Conservation (phyloP, 1,139 yeast genomes). For the Schwanniomyces etchellsii region DNA sequence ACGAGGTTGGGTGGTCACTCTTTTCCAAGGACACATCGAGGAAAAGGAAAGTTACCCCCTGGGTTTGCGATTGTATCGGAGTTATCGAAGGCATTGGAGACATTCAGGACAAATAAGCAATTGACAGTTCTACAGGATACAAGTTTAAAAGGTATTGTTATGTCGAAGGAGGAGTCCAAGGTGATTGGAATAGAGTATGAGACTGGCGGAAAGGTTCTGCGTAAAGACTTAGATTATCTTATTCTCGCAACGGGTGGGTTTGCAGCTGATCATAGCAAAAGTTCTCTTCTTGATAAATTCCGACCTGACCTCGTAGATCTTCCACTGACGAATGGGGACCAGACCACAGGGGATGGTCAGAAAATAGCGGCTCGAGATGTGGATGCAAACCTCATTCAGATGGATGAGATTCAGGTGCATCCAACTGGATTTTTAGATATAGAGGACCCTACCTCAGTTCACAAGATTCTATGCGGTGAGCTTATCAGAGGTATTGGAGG, state of each 20-base stretch:
- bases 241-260: slow-evolving; percentile 37
- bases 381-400: slow-evolving; percentile 26
- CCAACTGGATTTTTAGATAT: slow-evolving; percentile 33
- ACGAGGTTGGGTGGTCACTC: slow-evolving; percentile 33
- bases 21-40: slow-evolving; percentile 32
- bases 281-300: slow-evolving; percentile 19
- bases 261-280: slow-evolving; percentile 23
- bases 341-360: slow-evolving; percentile 35
- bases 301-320: slow-evolving; percentile 26
- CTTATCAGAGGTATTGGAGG: slow-evolving; percentile 35
- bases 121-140: slow-evolving; percentile 18
- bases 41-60: slow-evolving; percentile 21
- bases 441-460: slow-evolving; percentile 9
- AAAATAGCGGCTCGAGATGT: slow-evolving; percentile 27
- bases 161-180: slow-evolving; percentile 5
- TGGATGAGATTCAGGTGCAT: slow-evolving; percentile 34
- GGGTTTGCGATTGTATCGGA: slow-evolving; percentile 31
- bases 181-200: slow-evolving; percentile 20
- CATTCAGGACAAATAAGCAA: slow-evolving; percentile 7
- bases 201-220: slow-evolving; percentile 5
- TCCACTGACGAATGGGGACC: slow-evolving; percentile 33
- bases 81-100: slow-evolving; percentile 16
- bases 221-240: slow-evolving; percentile 13
- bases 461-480: slow-evolving; percentile 34
- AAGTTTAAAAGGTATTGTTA: slow-evolving; percentile 13